Base-by-base conservation (phyloP, 2,329 filamentous ascomycete genomes). In the Ceratocystis eucalypticola region DNA sequence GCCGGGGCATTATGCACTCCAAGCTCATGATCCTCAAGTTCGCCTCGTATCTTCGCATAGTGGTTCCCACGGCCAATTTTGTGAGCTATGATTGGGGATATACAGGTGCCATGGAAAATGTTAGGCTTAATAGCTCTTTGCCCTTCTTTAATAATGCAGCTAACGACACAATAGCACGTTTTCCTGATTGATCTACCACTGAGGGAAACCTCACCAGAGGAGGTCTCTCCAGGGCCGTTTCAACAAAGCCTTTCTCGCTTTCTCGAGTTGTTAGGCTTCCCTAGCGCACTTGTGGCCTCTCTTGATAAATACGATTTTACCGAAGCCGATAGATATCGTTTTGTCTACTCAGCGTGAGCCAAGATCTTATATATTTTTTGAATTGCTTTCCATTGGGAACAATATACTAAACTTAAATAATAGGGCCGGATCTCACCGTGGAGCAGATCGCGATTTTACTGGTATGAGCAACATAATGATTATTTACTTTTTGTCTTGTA, bases 11-110 rank as follows among this genome's bases (percentile, higher is more conserved):
- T 71, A 96, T 97, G 91, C 94, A 97, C 75, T 96, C 91, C 62
- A 97, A 99, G 73, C 79, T 97, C 55, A 92, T 96, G 82, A 76
- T 97, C 1, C 80, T 97, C n/a, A 93, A 91, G 71, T 89, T 91
- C 71, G 77, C 82, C 0, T 76, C 77, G 1, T 86, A 91, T 73
- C 75, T 96, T 17, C 84, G 94, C 5, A 80, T 99, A 57, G 93
- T 88, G 0, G 79, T 97, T 1, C 91, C 94, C 0, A 93, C 88
- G 2, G 94, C 91, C 1, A 99, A 99, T 71, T 78, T 96, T 62
- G 86, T 88, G 12, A 80, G 84, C 6, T 91, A 89, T 71, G 93
- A 99, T 73, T 97, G 94, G 92, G 93, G 92, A 8, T 90, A 95
- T 74, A 82, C 80, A 1, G 89, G 89, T 5, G 76, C 86, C 1